Conservation (phyloP, 2,329 filamentous ascomycete species). For the Diaporthe eres region DNA sequence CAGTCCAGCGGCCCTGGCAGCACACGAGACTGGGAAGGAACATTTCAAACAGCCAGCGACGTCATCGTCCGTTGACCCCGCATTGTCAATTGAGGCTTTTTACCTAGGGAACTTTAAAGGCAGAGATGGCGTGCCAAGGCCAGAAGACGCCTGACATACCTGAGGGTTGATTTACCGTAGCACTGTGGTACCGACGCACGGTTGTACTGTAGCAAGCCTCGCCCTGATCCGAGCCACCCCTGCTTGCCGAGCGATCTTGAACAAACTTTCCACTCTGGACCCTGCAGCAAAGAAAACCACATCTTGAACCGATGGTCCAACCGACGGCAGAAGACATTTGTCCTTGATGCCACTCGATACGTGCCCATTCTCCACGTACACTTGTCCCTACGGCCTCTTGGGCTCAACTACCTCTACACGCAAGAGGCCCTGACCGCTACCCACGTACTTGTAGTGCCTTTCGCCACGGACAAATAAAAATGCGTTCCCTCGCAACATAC, state of each 20-base stretch:
- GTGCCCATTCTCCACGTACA: background rate
- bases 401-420: background rate
- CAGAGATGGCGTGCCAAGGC: conserved; percentile 15
- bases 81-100: conserved; percentile 25
- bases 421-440: background rate
- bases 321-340: background rate
- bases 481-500: background rate
- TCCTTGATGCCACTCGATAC: background rate
- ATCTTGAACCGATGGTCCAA: conserved; percentile 6
- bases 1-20: background rate
- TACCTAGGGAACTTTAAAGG: conserved; percentile 1
- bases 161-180: background rate
- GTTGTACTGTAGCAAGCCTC: background rate
- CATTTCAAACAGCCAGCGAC: background rate
- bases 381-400: background rate
- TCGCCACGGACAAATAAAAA: background rate
- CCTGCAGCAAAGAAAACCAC: conserved; percentile 6
- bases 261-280: conserved; percentile 23
- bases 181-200: background rate
- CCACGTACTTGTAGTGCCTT: background rate
- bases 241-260: conserved; percentile 25
- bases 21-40: background rate
- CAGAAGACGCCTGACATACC: background rate
- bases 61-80: conserved; percentile 16
- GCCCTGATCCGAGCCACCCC: conserved; percentile 25